phyloP scores from a whole-genome alignment of 2,329 filamentous ascomycete species.

The Botrytis cinerea region DNA sequence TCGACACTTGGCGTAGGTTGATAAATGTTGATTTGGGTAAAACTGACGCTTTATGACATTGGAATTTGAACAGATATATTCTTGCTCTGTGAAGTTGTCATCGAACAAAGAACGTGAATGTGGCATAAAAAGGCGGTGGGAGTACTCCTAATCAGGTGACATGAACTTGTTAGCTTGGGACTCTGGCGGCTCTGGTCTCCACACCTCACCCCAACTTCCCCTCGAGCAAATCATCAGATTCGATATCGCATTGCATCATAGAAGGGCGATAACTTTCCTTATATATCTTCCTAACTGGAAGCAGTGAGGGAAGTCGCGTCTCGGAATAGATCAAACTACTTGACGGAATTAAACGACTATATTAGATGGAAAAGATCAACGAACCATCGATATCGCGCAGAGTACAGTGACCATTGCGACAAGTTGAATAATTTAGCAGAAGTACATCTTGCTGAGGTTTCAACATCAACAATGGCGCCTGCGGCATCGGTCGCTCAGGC shows the following conservation, averaged over 20 bases:
- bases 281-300: not conserved
- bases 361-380: constrained; percentile 16
- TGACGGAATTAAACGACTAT: not conserved
- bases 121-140: not conserved
- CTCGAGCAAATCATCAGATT: constrained; percentile 14
- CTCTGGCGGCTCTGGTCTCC: constrained; percentile 10
- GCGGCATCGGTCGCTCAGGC: constrained; percentile 37
- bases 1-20: not conserved
- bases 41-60: not conserved
- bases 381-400: constrained; percentile 15
- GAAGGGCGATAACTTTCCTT: not conserved
- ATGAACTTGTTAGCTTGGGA: not conserved
- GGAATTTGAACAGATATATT: not conserved
- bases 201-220: constrained; percentile 18
- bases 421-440: not conserved
- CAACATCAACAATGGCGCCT: constrained; percentile 36
- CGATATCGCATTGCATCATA: constrained; percentile 16
- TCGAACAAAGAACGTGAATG: not conserved
- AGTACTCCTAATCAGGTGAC: not conserved
- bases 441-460: not conserved
- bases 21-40: not conserved
- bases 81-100: not conserved
- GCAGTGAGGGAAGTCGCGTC: not conserved
- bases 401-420: constrained; percentile 15
- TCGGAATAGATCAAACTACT: not conserved